These are phyloP conservation scores for Zancudomyces culisetae DNA, from an alignment of 371 early-diverging fungal species.

Conservation along the genomic window DNA sequence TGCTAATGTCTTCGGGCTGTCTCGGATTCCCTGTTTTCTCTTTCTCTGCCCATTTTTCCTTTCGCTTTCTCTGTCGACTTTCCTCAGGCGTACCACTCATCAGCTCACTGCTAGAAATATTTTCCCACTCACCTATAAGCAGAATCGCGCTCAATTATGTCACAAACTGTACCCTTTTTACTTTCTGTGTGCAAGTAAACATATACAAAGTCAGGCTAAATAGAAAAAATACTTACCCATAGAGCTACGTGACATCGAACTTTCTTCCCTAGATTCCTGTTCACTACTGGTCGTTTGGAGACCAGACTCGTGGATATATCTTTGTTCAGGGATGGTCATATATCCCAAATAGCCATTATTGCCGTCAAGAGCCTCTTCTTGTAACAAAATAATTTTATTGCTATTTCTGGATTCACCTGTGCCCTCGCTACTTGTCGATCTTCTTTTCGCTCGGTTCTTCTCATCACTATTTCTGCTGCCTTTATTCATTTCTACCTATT, in stretches of 20 bases:
- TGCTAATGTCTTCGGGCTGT: background rate
- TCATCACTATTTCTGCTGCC: too few species aligned
- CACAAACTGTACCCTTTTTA: background rate
- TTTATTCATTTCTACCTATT: too few species aligned
- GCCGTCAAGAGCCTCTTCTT: background rate
- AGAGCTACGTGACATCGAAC: background rate
- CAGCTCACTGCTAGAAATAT: background rate
- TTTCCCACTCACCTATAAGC: background rate
- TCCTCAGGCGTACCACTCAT: background rate
- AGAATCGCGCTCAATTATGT: background rate
- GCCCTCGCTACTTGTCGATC: too few species aligned
- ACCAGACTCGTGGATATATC: background rate
- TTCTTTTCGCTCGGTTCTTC: too few species aligned
- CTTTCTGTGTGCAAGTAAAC: background rate
- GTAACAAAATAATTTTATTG: background rate
- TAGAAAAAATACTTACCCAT: background rate
- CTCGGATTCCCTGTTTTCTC: background rate
- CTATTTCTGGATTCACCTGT: background rate
- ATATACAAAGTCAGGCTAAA: too few species aligned
- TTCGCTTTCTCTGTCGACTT: background rate
- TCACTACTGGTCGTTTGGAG: too few species aligned
- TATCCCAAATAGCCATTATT: background rate
- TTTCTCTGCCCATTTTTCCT: background rate
- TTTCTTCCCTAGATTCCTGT: too few species aligned
- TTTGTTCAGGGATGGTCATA: background rate